Percentiles rank a stretch among this genome's conserved stretches.
These are phyloP conservation scores for Termitomyces sp. DNA, from an alignment of 768 basidiomycete genomes.

Conservation along the genomic window DNA sequence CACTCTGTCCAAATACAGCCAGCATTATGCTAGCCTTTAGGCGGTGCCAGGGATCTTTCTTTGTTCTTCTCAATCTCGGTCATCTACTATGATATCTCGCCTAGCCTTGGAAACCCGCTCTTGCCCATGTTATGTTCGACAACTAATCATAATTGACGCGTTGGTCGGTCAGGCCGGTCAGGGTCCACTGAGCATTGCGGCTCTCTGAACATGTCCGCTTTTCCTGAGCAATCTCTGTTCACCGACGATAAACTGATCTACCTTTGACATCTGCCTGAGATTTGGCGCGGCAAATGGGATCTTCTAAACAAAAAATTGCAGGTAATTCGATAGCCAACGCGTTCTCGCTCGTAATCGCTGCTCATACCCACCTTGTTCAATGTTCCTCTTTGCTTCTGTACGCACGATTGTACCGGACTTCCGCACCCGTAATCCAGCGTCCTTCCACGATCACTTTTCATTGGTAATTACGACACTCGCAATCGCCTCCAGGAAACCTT, in stretches of 20 bases:
- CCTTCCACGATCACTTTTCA: conserved; percentile 13
- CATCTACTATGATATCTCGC: neutral
- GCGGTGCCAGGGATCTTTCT: conserved; percentile 1
- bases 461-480: conserved; percentile 11
- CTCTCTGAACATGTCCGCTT: conserved; percentile 1
- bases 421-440: conserved; percentile 11
- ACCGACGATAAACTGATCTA: conserved; percentile 16
- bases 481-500: conserved; percentile 20
- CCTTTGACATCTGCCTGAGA: conserved; percentile 14
- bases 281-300: conserved; percentile 11
- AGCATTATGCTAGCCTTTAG: conserved; percentile 1
- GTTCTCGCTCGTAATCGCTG: conserved; percentile 9
- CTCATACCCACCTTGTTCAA: conserved; percentile 6
- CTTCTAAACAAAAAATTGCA: conserved; percentile 12
- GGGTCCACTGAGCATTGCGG: conserved; percentile 1
- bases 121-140: neutral
- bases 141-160: neutral
- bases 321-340: conserved; percentile 15
- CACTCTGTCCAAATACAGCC: conserved; percentile 15
- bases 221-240: conserved; percentile 20
- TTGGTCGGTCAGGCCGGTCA: neutral
- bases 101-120: conserved; percentile 9
- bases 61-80: neutral
- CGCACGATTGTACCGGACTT: conserved; percentile 26
- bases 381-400: conserved; percentile 18